phyloP scores from a whole-genome alignment of 306 rosid species.

The Arachis stenosperma region DNA sequence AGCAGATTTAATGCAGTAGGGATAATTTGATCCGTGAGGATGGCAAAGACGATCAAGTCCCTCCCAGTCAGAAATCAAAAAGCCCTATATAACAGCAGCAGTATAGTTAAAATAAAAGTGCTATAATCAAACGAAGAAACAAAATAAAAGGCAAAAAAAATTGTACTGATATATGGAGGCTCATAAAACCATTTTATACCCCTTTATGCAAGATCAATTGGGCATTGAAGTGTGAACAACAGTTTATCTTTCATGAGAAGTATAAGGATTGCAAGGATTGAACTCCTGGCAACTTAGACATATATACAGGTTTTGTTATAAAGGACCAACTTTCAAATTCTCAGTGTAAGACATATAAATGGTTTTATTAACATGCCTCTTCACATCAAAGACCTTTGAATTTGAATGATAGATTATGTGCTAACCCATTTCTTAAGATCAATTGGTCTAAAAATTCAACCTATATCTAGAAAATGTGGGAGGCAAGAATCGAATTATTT shows the following conservation, averaged over 20 bases:
- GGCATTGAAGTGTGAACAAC: background rate
- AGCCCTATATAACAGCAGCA: constrained; percentile 57
- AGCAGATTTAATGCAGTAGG: constrained; percentile 61
- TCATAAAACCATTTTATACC: background rate
- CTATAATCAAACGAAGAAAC: too few species aligned
- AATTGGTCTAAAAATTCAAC: background rate
- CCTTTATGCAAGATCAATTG: constrained; percentile 2
- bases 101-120: too few species aligned
- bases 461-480: too few species aligned
- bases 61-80: constrained; percentile 88
- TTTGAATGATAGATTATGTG: background rate
- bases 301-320: background rate
- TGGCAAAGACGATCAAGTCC: constrained; percentile 66
- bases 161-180: background rate
- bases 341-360: background rate
- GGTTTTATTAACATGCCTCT: background rate
- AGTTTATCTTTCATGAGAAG: background rate
- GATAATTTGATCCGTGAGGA: constrained; percentile 68
- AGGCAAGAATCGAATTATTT: too few species aligned
- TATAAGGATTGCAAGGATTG: background rate
- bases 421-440: background rate
- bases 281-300: background rate
- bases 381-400: background rate
- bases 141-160: too few species aligned
- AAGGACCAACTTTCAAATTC: background rate